Percentiles rank a stretch among this genome's conserved stretches.
phyloP scores from a whole-genome alignment of 169 alveolate genomes.

The Plasmodium relictum region DNA sequence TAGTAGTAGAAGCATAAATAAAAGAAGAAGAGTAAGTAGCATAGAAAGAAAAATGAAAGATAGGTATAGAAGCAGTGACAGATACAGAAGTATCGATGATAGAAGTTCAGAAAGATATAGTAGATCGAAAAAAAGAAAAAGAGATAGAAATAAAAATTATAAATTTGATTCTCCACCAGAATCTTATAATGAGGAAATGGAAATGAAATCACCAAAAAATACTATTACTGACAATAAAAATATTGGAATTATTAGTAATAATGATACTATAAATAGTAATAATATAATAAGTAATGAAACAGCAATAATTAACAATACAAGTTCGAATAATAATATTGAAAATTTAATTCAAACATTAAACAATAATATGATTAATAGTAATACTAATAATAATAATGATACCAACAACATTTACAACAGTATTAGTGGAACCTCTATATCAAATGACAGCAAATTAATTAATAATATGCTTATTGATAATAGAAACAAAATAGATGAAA shows the following conservation, averaged over 20 bases:
- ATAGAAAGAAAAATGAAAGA: neutral
- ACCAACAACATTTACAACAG: neutral
- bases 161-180: conserved; percentile 72
- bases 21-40: neutral
- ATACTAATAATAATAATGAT: neutral
- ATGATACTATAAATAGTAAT: conserved; percentile 10
- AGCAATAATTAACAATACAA: neutral
- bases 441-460: neutral
- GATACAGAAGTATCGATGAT: neutral
- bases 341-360: conserved; percentile 40
- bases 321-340: conserved; percentile 21
- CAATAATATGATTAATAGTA: conserved; percentile 3
- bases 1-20: conserved; percentile 3
- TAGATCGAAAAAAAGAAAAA: neutral
- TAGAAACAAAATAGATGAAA: neutral
- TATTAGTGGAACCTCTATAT: neutral
- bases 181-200: conserved; percentile 12
- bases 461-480: neutral
- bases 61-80: neutral
- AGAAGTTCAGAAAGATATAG: neutral
- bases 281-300: conserved; percentile 6
- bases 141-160: conserved; percentile 29
- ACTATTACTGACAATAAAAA: neutral
- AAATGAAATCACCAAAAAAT: neutral
- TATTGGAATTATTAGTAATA: neutral